Percentiles rank a stretch among this genome's conserved stretches.
These are phyloP conservation scores for Paecilomyces formosus DNA, from an alignment of 2,329 filamentous ascomycete genomes.

Conservation along the genomic window DNA sequence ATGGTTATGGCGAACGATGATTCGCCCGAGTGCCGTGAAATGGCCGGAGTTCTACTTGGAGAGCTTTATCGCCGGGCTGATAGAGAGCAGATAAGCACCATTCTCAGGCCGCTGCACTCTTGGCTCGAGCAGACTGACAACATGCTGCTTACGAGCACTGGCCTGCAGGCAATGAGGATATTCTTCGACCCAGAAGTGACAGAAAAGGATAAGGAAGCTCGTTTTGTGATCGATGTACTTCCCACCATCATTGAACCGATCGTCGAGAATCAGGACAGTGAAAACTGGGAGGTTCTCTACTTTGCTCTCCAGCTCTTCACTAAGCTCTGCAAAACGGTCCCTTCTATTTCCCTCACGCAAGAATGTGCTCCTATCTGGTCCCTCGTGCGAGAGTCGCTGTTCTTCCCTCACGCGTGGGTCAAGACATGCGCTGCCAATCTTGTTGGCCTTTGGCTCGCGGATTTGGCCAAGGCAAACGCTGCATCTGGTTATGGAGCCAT, in stretches of 20 bases:
- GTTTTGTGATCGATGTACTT: slow-evolving; percentile 49
- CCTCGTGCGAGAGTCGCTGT: slow-evolving; percentile 59
- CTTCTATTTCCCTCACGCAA: slow-evolving; percentile 54
- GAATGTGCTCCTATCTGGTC: slow-evolving; percentile 63
- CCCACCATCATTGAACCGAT: slow-evolving; percentile 47
- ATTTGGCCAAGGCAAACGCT: slow-evolving; percentile 62
- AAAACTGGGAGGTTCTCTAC: slow-evolving; percentile 63
- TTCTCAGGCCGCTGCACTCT: slow-evolving; percentile 61
- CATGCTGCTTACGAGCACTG: slow-evolving; percentile 60
- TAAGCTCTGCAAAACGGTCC: slow-evolving; percentile 60
- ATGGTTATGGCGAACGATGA: slow-evolving; percentile 85
- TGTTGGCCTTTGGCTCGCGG: slow-evolving; percentile 68
- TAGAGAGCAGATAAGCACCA: slow-evolving; percentile 61
- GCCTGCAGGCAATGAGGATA: slow-evolving; percentile 71
- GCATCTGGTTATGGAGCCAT: slow-evolving; percentile 47
- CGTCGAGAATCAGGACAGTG: slow-evolving; percentile 44
- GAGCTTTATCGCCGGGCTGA: slow-evolving; percentile 74
- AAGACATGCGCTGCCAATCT: slow-evolving; percentile 71
- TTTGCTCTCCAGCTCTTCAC: slow-evolving; percentile 63
- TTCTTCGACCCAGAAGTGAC: slow-evolving; percentile 67
- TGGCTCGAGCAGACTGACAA: slow-evolving; percentile 76
- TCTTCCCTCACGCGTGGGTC: slow-evolving; percentile 64
- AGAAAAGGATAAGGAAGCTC: slow-evolving; percentile 61
- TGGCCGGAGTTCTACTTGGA: slow-evolving; percentile 72
- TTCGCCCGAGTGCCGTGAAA: slow-evolving; percentile 72